Evolutionary conservation across 495 filamentous ascomycete species (phyloP).

Genomic region (Trichoderma gamsii): DNA sequence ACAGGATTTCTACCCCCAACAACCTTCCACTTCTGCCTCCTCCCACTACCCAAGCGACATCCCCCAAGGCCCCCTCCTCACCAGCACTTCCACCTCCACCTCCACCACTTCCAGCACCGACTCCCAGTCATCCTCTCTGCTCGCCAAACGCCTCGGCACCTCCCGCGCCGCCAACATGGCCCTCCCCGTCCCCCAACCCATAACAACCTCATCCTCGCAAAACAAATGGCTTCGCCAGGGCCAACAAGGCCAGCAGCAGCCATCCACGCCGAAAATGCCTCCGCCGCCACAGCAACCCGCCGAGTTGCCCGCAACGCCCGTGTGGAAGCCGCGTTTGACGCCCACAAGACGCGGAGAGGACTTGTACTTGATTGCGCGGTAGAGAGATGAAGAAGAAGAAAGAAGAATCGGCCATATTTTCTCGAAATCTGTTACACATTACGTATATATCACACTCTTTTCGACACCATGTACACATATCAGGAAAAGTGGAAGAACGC

Average conservation of each 20-base stretch:
- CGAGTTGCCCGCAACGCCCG: constrained; percentile 39
- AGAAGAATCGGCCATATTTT: background rate
- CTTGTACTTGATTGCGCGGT: constrained; percentile 37
- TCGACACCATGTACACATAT: too few relatives aligned
- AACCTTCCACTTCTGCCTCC: constrained; percentile 4
- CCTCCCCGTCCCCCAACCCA: constrained; percentile 24
- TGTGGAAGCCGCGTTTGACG: constrained; percentile 45
- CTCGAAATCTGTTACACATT: background rate
- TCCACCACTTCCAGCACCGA: constrained; percentile 19
- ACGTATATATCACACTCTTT: background rate
- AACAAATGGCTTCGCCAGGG: constrained; percentile 20
- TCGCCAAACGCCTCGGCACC: constrained; percentile 45
- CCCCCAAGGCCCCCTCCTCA: constrained; percentile 15
- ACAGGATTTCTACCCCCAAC: too few relatives aligned
- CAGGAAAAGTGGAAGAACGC: background rate
- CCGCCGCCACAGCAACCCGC: background rate
- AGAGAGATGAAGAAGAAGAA: too few relatives aligned
- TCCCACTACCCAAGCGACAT: constrained; percentile 1
- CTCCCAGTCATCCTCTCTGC: constrained; percentile 29
- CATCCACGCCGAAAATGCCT: background rate
- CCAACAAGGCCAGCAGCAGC: constrained; percentile 6
- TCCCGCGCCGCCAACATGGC: constrained; percentile 38
- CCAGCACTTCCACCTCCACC: constrained; percentile 21
- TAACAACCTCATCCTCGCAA: constrained; percentile 17
- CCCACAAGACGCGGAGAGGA: constrained; percentile 42